phyloP scores from a whole-genome alignment of 164 flowering plant species.

The Taxillus chinensis region DNA sequence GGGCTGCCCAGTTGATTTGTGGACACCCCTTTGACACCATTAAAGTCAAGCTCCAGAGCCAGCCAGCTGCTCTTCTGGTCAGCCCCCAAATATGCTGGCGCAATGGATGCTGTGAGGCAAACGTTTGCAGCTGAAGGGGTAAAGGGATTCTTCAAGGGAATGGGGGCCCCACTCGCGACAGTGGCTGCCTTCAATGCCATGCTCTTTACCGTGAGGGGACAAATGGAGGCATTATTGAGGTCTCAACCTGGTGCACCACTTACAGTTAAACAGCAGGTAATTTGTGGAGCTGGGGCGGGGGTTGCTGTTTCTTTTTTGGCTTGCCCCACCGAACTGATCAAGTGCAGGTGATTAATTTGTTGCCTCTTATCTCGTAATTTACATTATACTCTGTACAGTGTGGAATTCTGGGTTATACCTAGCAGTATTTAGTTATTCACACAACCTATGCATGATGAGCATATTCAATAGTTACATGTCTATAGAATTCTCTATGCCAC shows the following conservation, averaged over 20 bases:
- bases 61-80: conserved; percentile 90
- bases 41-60: conserved; percentile 97
- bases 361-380: background rate
- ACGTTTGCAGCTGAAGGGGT: conserved; percentile 85
- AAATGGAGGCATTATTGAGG: conserved; percentile 74
- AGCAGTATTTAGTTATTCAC: too few species aligned
- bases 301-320: conserved; percentile 89
- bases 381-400: too few species aligned
- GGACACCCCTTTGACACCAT: conserved; percentile 99
- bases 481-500: too few species aligned
- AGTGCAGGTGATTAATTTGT: conserved; percentile 65
- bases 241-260: conserved; percentile 76
- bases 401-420: too few species aligned
- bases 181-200: conserved; percentile 96
- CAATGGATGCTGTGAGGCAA: conserved; percentile 88
- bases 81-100: conserved; percentile 69
- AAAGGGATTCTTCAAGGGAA: conserved; percentile 83
- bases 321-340: conserved; percentile 92
- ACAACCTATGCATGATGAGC: too few species aligned
- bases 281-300: conserved; percentile 92
- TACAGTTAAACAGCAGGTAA: conserved; percentile 62
- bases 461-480: too few species aligned
- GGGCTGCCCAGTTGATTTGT: conserved; percentile 76
- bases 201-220: conserved; percentile 87
- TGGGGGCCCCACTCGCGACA: conserved; percentile 99